Conservation (phyloP, 306 rosid species). For the Betula pendula region DNA sequence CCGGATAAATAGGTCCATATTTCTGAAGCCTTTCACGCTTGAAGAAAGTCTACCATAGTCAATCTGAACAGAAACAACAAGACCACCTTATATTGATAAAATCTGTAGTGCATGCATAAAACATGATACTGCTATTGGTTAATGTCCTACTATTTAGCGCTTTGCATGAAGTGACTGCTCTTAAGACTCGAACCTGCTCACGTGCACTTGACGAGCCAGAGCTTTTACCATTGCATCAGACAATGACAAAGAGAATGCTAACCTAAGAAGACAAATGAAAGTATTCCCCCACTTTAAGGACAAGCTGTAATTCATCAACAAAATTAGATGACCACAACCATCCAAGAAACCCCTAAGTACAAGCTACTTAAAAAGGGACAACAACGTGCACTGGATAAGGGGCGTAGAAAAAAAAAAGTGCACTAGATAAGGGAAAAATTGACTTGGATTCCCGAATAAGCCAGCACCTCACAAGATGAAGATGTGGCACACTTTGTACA, state of each 20-base stretch:
- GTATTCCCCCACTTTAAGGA: neutral
- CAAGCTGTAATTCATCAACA: neutral
- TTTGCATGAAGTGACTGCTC: neutral
- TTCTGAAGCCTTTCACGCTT: slow-evolving; percentile 52
- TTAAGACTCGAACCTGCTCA: neutral
- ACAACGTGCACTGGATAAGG: neutral
- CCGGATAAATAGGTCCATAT: slow-evolving; percentile 68
- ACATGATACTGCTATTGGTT: neutral
- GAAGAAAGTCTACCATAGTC: slow-evolving; percentile 71
- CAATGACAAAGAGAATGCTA: neutral
- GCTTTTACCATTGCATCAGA: too few species aligned
- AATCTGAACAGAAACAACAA: slow-evolving; percentile 42
- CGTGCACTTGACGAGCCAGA: too few species aligned
- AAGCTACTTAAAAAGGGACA: neutral
- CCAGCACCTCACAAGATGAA: neutral
- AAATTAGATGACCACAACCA: neutral
- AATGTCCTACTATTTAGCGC: too few species aligned
- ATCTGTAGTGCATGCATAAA: neutral
- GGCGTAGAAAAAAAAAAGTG: too few species aligned
- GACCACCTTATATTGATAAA: slow-evolving; percentile 10
- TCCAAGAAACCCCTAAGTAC: neutral
- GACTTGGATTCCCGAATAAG: neutral
- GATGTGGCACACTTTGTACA: neutral
- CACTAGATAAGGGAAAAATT: neutral
- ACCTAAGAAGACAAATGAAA: neutral